Evolutionary conservation across 1,139 yeast genomes (phyloP), one percentile per base, ranked within the genome.

Genomic region (Diutina mesorugosa): DNA sequence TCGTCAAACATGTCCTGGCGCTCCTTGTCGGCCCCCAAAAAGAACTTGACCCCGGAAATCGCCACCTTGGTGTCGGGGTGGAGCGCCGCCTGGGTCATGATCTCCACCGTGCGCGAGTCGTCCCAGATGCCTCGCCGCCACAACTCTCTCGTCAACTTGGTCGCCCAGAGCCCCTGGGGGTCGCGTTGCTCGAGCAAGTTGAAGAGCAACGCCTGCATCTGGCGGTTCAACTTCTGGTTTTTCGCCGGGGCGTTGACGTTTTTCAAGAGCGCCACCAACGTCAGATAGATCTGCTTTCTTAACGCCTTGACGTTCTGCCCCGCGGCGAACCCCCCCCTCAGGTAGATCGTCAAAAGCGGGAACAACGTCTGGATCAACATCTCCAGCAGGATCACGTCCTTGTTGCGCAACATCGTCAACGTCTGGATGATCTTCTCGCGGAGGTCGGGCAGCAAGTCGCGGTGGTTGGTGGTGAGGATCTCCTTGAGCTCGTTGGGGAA

Each of bases 71-170:
- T 79, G 64, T 91, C 96, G 10, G 87, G 83, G 66, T 90, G 97
- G 59, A 88, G 71, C 1, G 97, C 90, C 1, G 98, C 97, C 65
- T 90, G 95, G 2, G 96, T 87, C 98, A 95, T 91, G 65, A 93
- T 83, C 70, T 93, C 99, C 29, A 93, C 96, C 0, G 98, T 87
- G 64, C 98, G 78, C 1, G 96, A 81, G 70, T 93, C 99, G 69
- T 90, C 97, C 99, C 99, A 93, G 59, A 93, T 87, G 66, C 96
- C 96, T 67, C 98, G 79, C 73, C 96, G 81, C 99, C 99, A 93
- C 57, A 93, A 77, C 69, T 93, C 98, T 68, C 98, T 80, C 8
- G 98, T 90, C 57, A 93, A 76, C 66, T 90, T 90, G 9, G 98
- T 88, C 4, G 99, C 97, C 98, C 99, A 93, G 38, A 93, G 73